Evolutionary conservation across 345 rosid genomes (phyloP).

Genomic region (Iberis pinnata): DNA sequence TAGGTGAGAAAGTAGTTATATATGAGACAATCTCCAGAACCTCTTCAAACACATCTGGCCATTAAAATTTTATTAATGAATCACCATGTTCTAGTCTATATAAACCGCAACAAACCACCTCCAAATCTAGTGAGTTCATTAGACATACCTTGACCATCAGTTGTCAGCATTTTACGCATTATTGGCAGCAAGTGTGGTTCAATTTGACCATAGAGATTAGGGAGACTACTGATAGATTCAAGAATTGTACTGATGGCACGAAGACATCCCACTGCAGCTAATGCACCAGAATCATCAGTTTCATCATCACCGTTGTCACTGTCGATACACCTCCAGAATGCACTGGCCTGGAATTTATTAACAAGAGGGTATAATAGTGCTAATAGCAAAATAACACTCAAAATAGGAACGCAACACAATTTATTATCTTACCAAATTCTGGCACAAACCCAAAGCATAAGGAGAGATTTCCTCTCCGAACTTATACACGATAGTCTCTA

Average conservation of each 20-base stretch:
- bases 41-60: slow-evolving; percentile 96
- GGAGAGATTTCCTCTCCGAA: slow-evolving; percentile 98
- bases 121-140: not conserved
- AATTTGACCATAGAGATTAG: slow-evolving; percentile 76
- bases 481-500: slow-evolving; percentile 88
- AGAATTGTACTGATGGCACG: slow-evolving; percentile 97
- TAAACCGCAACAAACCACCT: slow-evolving; percentile 4
- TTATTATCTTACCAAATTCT: slow-evolving; percentile 76
- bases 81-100: slow-evolving; percentile 9
- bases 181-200: slow-evolving; percentile 86
- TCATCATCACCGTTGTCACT: slow-evolving; percentile 82
- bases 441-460: slow-evolving; percentile 88
- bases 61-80: slow-evolving; percentile 5
- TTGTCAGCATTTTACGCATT: slow-evolving; percentile 91
- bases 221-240: slow-evolving; percentile 86
- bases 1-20: slow-evolving; percentile 91
- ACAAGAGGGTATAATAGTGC: slow-evolving; percentile 18
- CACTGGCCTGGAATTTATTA: slow-evolving; percentile 60
- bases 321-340: slow-evolving; percentile 93
- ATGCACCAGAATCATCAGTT: slow-evolving; percentile 85
- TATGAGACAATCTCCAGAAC: slow-evolving; percentile 92
- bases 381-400: not conserved
- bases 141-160: slow-evolving; percentile 87
- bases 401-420: slow-evolving; percentile 5
- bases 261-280: slow-evolving; percentile 95